Evolutionary conservation across 345 rosid genomes (phyloP).

Genomic region (Garcia nutans): DNA sequence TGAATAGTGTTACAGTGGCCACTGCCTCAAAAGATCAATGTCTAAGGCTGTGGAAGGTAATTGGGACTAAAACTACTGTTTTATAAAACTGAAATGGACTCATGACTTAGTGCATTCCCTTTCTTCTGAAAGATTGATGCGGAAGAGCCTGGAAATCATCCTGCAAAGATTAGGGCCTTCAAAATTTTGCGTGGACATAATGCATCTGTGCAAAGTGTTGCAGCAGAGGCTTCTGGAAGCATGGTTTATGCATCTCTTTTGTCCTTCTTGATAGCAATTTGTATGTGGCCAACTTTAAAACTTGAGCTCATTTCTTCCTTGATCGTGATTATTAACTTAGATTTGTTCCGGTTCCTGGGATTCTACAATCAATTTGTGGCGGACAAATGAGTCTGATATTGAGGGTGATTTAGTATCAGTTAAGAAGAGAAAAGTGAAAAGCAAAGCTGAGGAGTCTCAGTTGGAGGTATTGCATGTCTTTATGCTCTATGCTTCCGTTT

Average conservation of each 20-base stretch:
- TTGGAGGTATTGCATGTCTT: constrained; percentile 54
- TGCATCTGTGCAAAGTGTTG: constrained; percentile 82
- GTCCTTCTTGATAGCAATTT: not conserved
- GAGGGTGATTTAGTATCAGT: constrained; percentile 58
- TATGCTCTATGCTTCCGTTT: constrained; percentile 10
- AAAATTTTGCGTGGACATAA: constrained; percentile 83
- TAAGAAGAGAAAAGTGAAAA: constrained; percentile 84
- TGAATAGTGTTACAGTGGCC: constrained; percentile 49
- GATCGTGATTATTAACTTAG: constrained; percentile 34
- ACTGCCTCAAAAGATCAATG: constrained; percentile 95
- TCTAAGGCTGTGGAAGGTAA: constrained; percentile 90
- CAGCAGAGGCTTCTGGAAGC: constrained; percentile 57
- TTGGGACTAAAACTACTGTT: constrained; percentile 17
- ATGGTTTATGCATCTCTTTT: constrained; percentile 48
- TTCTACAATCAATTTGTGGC: constrained; percentile 80
- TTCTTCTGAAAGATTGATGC: constrained; percentile 48
- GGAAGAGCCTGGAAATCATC: constrained; percentile 39
- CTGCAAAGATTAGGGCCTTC: constrained; percentile 58
- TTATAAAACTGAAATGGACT: constrained; percentile 11
- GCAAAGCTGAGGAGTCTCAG: constrained; percentile 56
- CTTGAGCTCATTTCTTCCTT: constrained; percentile 11
- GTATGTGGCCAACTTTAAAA: not conserved
- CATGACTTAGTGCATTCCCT: constrained; percentile 17
- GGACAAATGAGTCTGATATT: constrained; percentile 46
- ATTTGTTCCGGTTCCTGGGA: constrained; percentile 98